Evolutionary conservation across 2,329 filamentous ascomycete genomes (phyloP), one percentile per base, ranked within the genome.

Genomic region (Xylaria sp.): DNA sequence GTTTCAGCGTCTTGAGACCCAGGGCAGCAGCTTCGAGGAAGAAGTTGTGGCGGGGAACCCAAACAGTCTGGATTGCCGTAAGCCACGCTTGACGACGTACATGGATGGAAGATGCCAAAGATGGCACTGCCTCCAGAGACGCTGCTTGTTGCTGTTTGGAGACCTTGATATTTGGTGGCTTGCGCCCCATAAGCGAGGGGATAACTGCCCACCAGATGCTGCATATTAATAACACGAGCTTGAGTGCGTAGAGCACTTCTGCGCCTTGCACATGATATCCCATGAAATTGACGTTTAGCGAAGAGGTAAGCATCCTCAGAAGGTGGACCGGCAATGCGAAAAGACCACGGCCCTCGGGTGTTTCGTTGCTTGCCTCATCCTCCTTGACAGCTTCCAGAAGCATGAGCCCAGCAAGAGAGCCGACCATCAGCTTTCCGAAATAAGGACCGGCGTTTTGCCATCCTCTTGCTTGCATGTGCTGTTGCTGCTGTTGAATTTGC

Each of bases 391-490:
- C 91, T 73, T 97, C 92, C 63, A 96, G 75, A 29, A 97, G 82
- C 92, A 97, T 96, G 17, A 97, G 78, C 13, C 91, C 92, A 20
- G 92, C 93, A 54, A 97, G 82, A 17, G 92, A 93, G 39, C 93
- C 93, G 4, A 97, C 86, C 90, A 97, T 94, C 61, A 97, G 80
- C 74, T 95, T 96, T 47, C 83, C 84, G 53, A 83, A 80, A 57
- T 85, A 87, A 1, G 81, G 81, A 11, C 72, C 76, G 5, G 76
- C 72, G 55, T 77, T 79, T 47, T 76, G 77, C 83, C 84, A 87
- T 34, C 78, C 74, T 50, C 74, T 75, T 54, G 77, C 74, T 58
- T 82, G 79, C 60, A 77, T 76, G 49, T 77, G 75, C 29, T 78
- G 72, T 39, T 76, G 73, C 50, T 78, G 76, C 48, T 76, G 79